Base-by-base conservation (phyloP, 805 yeast species). In the Schizosaccharomyces lindneri region DNA sequence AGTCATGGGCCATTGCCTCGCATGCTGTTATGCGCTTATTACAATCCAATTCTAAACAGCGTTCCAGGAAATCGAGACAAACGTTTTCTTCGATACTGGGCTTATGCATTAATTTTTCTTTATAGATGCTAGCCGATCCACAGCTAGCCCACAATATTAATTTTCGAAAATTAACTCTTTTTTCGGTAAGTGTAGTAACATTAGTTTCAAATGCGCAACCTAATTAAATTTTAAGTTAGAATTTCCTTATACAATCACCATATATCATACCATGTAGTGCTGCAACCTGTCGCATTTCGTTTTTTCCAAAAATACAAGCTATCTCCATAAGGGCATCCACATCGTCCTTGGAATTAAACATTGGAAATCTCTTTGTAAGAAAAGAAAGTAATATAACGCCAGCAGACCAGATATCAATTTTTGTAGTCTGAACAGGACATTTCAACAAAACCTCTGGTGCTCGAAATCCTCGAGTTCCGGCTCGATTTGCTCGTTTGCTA, bases 401-500 rank as follows among this genome's bases (percentile, higher is more conserved):
- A 0, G 87, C 94, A 0, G 95, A 83, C 97, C 97, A 88, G 7
- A 87, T 79, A 70, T 88, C 97, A 55, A 88, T 80, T 69, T 83
- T 84, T 5, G 85, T 79, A 2, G 84, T 77, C 73, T 88, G 97
- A 63, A 85, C 81, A 1, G 85, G 79, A 71, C 97, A 88, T 69
- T 87, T 87, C 72, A 87, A 78, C 62, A 89, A 73, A 3, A 88
- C 96, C 69, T 88, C 97, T 0, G 96, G 96, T 0, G 97, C 95
- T 66, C 97, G 76, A 68, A 88, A 88, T 0, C 97, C 97, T 66
- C 97, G 77, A 0, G 97, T 88, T 7, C 97, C 97, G 19, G 98
- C 98, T 67, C 98, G 81, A 68, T 93, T 93, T 0, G 97, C 97
- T 63, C 98, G 78, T 67, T 95, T 78, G 1, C 93, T 86, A 0